Percentiles rank a stretch among this genome's conserved stretches.
These are phyloP conservation scores for Cornus florida DNA, from an alignment of 148 eudicot species.

Conservation along the genomic window DNA sequence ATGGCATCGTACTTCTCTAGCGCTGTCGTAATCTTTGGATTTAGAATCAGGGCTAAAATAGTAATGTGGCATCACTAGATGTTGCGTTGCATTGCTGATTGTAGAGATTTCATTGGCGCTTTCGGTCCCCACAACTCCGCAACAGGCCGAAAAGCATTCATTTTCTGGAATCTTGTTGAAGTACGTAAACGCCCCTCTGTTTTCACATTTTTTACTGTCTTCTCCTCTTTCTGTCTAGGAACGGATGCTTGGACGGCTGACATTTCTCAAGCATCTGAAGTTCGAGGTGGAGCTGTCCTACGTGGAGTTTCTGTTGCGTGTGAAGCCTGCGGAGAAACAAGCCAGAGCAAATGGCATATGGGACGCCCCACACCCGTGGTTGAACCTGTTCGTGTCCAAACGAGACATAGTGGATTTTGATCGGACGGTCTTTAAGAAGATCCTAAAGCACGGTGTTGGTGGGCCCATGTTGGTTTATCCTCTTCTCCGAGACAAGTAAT, in stretches of 20 bases:
- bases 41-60: neutral
- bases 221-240: conserved; percentile 32
- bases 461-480: conserved; percentile 95
- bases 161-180: conserved; percentile 16
- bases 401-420: conserved; percentile 65
- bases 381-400: conserved; percentile 74
- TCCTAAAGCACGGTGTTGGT: conserved; percentile 71
- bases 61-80: conserved; percentile 16
- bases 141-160: conserved; percentile 18
- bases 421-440: conserved; percentile 63
- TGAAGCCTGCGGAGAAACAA: conserved; percentile 61
- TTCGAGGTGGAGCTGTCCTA: conserved; percentile 65
- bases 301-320: conserved; percentile 69
- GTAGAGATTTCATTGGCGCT: conserved; percentile 36
- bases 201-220: neutral
- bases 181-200: neutral
- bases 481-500: conserved; percentile 70
- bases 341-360: conserved; percentile 75
- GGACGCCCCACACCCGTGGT: conserved; percentile 95
- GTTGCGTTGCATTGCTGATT: conserved; percentile 31
- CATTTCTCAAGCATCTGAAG: conserved; percentile 38
- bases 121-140: conserved; percentile 31
- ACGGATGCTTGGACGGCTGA: conserved; percentile 44
- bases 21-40: neutral
- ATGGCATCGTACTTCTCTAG: conserved; percentile 16